Evolutionary conservation across 345 rosid genomes (phyloP).

Genomic region (Populus euphratica): DNA sequence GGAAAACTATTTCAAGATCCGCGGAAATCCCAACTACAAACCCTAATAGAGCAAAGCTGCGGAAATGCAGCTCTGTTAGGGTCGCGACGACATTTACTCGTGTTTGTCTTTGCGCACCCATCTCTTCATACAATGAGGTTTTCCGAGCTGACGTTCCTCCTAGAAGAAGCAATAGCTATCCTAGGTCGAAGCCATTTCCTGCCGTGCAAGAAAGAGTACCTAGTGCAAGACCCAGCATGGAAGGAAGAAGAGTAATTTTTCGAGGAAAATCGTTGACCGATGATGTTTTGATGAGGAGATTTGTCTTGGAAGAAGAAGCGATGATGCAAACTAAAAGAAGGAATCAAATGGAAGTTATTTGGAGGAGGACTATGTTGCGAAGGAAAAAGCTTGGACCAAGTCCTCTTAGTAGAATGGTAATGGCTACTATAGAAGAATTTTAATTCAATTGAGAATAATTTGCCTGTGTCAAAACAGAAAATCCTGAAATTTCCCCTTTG

Average conservation of each 20-base stretch:
- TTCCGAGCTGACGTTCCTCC: slow-evolving; percentile 74
- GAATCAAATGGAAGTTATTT: slow-evolving; percentile 79
- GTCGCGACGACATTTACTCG: slow-evolving; percentile 77
- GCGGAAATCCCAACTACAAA: slow-evolving; percentile 12
- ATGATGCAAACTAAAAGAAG: slow-evolving; percentile 78
- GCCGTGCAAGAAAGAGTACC: slow-evolving; percentile 22
- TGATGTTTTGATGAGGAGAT: slow-evolving; percentile 86
- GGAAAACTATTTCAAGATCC: slow-evolving; percentile 49
- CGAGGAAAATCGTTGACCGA: slow-evolving; percentile 87
- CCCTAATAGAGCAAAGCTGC: slow-evolving; percentile 38
- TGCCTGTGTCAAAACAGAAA: slow-evolving; percentile 6
- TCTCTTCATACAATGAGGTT: slow-evolving; percentile 82
- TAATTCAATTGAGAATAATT: not conserved
- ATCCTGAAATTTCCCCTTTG: slow-evolving; percentile 1
- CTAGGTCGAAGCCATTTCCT: slow-evolving; percentile 55
- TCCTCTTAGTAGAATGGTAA: slow-evolving; percentile 75
- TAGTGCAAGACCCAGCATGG: slow-evolving; percentile 45
- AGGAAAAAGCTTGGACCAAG: slow-evolving; percentile 89
- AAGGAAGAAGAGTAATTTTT: slow-evolving; percentile 64
- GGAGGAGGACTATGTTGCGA: slow-evolving; percentile 56
- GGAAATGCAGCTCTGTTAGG: slow-evolving; percentile 71
- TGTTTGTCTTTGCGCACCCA: slow-evolving; percentile 86
- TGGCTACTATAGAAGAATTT: slow-evolving; percentile 39
- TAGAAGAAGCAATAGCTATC: slow-evolving; percentile 81
- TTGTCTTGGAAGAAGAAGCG: slow-evolving; percentile 87